These are phyloP conservation scores for Trypanosoma cruzi DNA, from an alignment of 208 protist species.

Conservation along the genomic window DNA sequence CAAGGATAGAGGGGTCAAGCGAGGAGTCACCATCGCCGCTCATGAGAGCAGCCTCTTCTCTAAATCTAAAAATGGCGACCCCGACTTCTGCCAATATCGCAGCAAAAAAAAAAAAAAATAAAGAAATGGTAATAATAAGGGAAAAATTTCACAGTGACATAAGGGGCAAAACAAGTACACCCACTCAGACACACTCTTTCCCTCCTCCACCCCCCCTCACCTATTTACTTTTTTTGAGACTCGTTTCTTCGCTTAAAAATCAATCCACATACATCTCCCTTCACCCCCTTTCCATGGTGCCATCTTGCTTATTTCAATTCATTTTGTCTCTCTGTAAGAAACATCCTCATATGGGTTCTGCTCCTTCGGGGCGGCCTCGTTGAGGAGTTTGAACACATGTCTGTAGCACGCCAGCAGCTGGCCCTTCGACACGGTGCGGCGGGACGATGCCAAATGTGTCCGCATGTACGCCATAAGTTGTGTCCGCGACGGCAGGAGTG, in stretches of 20 bases:
- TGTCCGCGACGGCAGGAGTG: conserved; percentile 33
- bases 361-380: conserved; percentile 47
- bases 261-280: too few relatives aligned
- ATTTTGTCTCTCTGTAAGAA: background rate
- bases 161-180: too few relatives aligned
- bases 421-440: conserved; percentile 36
- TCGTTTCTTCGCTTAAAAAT: too few relatives aligned
- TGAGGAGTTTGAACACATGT: conserved; percentile 69
- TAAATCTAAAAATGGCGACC: background rate
- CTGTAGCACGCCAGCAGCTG: conserved; percentile 60
- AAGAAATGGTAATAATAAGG: too few relatives aligned
- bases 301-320: too few relatives aligned
- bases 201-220: too few relatives aligned
- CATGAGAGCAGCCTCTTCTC: conserved; percentile 1
- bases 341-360: background rate
- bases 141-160: too few relatives aligned
- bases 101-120: conserved; percentile 16
- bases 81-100: background rate
- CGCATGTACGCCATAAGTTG: conserved; percentile 49
- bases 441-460: conserved; percentile 35
- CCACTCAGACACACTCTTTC: too few relatives aligned
- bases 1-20: conserved; percentile 16
- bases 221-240: too few relatives aligned
- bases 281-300: too few relatives aligned
- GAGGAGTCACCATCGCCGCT: conserved; percentile 12